Percentiles rank a stretch among this genome's conserved stretches.
Conservation (phyloP, 768 basidiomycete species). For the Agaricus subrufescens region DNA sequence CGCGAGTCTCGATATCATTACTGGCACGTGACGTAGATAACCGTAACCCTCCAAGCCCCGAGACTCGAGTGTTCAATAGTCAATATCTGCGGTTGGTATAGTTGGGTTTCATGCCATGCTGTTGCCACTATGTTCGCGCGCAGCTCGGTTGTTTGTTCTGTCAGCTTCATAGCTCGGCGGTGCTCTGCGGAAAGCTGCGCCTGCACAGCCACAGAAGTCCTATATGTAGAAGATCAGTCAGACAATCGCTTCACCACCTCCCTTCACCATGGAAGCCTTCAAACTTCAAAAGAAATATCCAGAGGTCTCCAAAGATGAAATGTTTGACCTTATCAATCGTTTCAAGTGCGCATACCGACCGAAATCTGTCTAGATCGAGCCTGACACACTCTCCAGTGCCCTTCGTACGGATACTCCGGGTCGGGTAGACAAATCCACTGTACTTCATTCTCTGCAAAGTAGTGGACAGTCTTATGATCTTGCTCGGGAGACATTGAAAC, state of each 20-base stretch:
- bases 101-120: too few species aligned
- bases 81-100: too few species aligned
- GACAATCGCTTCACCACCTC: conserved; percentile 7
- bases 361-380: not conserved
- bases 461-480: conserved; percentile 89
- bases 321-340: conserved; percentile 88
- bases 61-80: too few species aligned
- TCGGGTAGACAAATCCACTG: conserved; percentile 75
- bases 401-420: conserved; percentile 79
- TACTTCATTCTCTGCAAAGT: conserved; percentile 72
- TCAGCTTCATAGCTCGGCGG: too few species aligned
- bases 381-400: conserved; percentile 37
- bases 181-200: conserved; percentile 1
- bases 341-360: conserved; percentile 76
- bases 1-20: too few species aligned
- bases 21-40: too few species aligned
- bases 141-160: too few species aligned
- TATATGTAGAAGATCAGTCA: conserved; percentile 11
- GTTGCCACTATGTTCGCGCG: too few species aligned
- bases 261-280: conserved; percentile 66
- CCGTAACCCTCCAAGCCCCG: too few species aligned
- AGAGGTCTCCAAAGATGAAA: conserved; percentile 87
- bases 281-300: conserved; percentile 91
- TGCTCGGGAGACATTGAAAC: conserved; percentile 86
- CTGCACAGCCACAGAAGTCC: conserved; percentile 9